Percentiles rank a stretch among this genome's conserved stretches.
Evolutionary conservation across 768 basidiomycete species (phyloP).

Genomic region (Leucocoprinus leucothites): DNA sequence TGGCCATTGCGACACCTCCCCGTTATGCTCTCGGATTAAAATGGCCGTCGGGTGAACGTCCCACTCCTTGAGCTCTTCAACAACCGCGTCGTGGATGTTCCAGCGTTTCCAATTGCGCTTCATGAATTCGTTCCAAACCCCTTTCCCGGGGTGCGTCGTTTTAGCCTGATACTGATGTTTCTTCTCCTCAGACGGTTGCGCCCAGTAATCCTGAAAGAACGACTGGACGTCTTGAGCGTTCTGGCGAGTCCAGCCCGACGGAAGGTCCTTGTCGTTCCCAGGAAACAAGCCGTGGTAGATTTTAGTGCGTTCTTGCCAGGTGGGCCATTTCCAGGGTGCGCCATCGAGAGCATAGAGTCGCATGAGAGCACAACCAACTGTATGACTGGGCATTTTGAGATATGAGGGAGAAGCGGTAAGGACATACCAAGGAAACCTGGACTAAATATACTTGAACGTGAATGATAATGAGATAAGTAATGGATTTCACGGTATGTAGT

Average conservation of each 20-base stretch:
- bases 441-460: too few relatives aligned
- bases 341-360: constrained; percentile 12
- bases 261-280: constrained; percentile 16
- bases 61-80: constrained; percentile 9
- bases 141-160: constrained; percentile 13
- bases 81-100: constrained; percentile 16
- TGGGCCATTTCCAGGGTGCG: constrained; percentile 16
- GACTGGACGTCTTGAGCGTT: constrained; percentile 11
- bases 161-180: constrained; percentile 1
- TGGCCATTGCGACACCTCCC: neutral
- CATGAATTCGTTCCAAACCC: constrained; percentile 15
- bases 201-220: constrained; percentile 16
- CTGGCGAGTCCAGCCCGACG: constrained; percentile 13
- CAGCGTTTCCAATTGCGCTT: constrained; percentile 11
- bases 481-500: too few relatives aligned
- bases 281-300: constrained; percentile 22
- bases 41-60: constrained; percentile 15
- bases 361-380: constrained; percentile 15
- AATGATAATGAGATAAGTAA: too few relatives aligned
- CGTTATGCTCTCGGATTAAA: neutral
- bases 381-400: constrained; percentile 1
- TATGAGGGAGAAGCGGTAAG: too few relatives aligned
- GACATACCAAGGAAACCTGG: too few relatives aligned
- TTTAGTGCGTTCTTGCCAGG: constrained; percentile 21
- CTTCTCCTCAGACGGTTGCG: neutral